phyloP scores from a whole-genome alignment of 352 stramenopile genomes.

The Globisporangium cylindrosporum region DNA sequence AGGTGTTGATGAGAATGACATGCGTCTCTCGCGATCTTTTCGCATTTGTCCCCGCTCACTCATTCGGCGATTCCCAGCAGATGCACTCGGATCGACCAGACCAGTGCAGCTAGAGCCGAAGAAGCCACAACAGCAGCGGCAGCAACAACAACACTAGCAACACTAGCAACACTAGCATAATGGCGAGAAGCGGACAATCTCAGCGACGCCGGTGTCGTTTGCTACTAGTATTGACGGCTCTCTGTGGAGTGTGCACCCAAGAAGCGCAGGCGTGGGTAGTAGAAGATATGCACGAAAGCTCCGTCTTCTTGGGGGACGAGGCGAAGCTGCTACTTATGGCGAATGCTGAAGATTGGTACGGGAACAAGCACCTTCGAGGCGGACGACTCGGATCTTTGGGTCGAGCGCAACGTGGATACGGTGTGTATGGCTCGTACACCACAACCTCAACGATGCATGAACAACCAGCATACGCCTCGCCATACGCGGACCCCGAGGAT shows the following conservation, averaged over 20 bases:
- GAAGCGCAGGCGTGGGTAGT: background rate
- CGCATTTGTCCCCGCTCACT: background rate
- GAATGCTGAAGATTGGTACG: background rate
- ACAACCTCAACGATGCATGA: background rate
- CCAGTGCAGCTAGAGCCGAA: too few species aligned
- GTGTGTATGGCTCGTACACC: background rate
- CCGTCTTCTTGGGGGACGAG: background rate
- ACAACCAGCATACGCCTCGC: too few species aligned
- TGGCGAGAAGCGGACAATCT: background rate
- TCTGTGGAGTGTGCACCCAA: background rate
- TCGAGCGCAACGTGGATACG: background rate
- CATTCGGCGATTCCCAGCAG: background rate
- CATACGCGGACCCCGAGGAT: too few species aligned
- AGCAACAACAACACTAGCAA: background rate
- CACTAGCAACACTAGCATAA: background rate
- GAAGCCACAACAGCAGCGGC: too few species aligned
- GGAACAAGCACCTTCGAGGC: background rate
- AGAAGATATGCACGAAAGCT: background rate
- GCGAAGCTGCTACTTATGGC: background rate
- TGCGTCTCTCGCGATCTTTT: background rate
- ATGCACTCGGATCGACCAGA: background rate
- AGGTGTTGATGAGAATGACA: background rate
- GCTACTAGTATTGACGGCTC: too few species aligned
- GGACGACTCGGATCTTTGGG: background rate
- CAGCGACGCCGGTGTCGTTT: background rate